Conservation (phyloP, 176 grass and related monocot species). For the Triticum urartu region DNA sequence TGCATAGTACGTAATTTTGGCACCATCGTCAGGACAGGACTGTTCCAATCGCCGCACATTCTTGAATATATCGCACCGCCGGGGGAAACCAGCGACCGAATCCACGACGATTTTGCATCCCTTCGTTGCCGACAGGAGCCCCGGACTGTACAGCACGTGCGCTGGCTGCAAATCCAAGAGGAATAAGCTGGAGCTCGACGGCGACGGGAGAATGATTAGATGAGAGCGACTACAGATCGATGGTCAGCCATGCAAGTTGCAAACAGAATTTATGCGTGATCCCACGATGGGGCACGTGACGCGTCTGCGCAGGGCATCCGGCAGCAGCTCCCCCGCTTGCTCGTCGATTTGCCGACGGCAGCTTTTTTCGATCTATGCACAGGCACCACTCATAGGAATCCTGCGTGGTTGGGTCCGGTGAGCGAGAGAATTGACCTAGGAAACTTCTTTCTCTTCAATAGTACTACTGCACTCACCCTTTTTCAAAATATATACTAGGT, state of each 20-base stretch:
- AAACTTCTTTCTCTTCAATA: too few species aligned
- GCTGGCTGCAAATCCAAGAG: not conserved
- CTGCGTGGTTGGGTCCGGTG: not conserved
- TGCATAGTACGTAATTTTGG: not conserved
- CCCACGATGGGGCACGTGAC: not conserved
- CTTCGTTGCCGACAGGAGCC: not conserved
- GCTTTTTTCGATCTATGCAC: not conserved
- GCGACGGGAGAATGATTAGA: not conserved
- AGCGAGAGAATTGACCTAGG: too few species aligned
- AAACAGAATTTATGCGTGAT: not conserved
- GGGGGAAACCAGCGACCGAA: not conserved
- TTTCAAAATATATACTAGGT: too few species aligned
- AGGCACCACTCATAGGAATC: not conserved
- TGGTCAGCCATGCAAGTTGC: too few species aligned
- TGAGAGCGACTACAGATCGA: not conserved
- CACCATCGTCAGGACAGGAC: not conserved
- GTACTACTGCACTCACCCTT: too few species aligned
- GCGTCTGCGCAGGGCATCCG: not conserved
- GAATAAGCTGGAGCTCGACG: not conserved
- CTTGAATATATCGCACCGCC: not conserved
- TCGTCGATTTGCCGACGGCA: not conserved
- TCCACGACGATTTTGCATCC: not conserved
- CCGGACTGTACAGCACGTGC: not conserved
- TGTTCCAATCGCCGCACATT: not conserved
- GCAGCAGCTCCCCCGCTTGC: not conserved